Conservation (phyloP, 1,139 yeast species). For the Kodamaea alishanica region DNA sequence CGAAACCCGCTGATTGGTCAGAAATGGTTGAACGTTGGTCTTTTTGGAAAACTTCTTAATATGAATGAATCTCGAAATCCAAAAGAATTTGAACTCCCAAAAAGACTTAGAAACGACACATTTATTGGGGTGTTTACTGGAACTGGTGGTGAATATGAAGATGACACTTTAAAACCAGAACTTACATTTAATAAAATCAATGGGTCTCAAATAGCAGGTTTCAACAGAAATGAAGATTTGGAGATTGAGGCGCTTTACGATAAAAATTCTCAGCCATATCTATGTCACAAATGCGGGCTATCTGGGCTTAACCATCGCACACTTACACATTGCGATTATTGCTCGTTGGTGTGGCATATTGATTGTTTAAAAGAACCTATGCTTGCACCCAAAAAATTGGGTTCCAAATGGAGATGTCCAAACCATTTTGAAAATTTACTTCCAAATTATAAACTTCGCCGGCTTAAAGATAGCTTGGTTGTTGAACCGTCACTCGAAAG, state of each 20-base stretch:
- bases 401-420: conserved; percentile 92
- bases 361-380: conserved; percentile 83
- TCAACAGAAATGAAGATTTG: conserved; percentile 41
- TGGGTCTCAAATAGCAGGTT: conserved; percentile 40
- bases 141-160: conserved; percentile 67
- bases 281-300: conserved; percentile 73
- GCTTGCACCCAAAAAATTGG: conserved; percentile 69
- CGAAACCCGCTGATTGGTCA: conserved; percentile 23
- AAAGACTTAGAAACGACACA: conserved; percentile 57
- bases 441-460: conserved; percentile 33
- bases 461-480: conserved; percentile 52
- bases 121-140: conserved; percentile 73
- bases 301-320: conserved; percentile 57
- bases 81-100: conserved; percentile 68
- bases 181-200: conserved; percentile 36
- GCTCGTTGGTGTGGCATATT: conserved; percentile 85
- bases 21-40: conserved; percentile 44
- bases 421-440: conserved; percentile 67
- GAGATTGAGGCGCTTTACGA: conserved; percentile 68
- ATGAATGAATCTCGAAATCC: conserved; percentile 63
- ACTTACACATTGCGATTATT: conserved; percentile 78
- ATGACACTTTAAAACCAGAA: conserved; percentile 54
- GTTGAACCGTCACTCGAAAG: conserved; percentile 46
- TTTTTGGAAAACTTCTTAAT: conserved; percentile 63
- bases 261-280: conserved; percentile 56